These are phyloP conservation scores for Malus fusca DNA, from an alignment of 306 rosid genomes.

Conservation along the genomic window DNA sequence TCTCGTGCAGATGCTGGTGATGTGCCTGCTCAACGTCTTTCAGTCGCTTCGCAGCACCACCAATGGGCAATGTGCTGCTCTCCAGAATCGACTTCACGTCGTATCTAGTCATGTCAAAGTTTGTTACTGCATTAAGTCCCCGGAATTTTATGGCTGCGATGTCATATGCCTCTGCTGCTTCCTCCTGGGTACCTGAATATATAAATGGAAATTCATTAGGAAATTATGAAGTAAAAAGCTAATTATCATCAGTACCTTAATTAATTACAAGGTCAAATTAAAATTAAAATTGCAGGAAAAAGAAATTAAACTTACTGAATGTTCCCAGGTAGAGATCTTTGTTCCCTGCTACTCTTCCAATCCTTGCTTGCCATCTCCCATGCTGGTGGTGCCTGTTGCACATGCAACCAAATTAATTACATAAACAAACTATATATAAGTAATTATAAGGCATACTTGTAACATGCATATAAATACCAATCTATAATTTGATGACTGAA, in stretches of 20 bases:
- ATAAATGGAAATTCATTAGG: too few relatives aligned
- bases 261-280: neutral
- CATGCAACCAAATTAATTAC: neutral
- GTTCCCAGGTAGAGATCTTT: slow-evolving; percentile 89
- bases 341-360: slow-evolving; percentile 93
- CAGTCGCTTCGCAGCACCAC: slow-evolving; percentile 70
- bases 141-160: slow-evolving; percentile 89
- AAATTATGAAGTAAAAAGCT: too few relatives aligned
- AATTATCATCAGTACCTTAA: neutral
- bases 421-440: neutral
- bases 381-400: slow-evolving; percentile 80
- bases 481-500: neutral
- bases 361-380: slow-evolving; percentile 97
- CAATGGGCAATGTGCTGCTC: slow-evolving; percentile 68
- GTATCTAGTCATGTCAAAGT: slow-evolving; percentile 85
- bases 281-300: neutral
- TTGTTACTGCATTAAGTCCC: slow-evolving; percentile 88
- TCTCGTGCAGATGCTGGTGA: slow-evolving; percentile 1
- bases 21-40: slow-evolving; percentile 45
- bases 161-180: slow-evolving; percentile 96
- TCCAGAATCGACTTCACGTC: slow-evolving; percentile 82
- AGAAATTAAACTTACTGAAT: slow-evolving; percentile 53
- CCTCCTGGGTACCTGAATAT: slow-evolving; percentile 73
- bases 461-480: neutral
- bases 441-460: neutral